A percentile compares a stretch with the other conserved stretches of the same genome.
These are phyloP conservation scores for Cladobotryum protrusum DNA, from an alignment of 2,329 filamentous ascomycete genomes.

Conservation along the genomic window DNA sequence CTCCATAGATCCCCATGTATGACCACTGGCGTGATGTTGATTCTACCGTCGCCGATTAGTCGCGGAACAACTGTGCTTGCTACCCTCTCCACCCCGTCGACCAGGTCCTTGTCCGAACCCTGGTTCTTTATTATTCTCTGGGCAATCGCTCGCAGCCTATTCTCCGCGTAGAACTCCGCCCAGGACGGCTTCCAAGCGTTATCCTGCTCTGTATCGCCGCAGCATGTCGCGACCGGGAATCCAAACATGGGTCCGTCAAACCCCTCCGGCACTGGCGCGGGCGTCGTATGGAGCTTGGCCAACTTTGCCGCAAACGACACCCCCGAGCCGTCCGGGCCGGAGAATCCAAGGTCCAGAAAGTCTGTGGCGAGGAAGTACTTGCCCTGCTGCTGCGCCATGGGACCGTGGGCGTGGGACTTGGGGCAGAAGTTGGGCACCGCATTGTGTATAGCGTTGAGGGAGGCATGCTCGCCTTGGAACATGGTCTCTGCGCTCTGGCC, in stretches of 20 bases:
- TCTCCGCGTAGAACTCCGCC: conserved; percentile 80
- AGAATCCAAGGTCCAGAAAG: conserved; percentile 61
- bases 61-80: conserved; percentile 63
- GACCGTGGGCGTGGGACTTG: conserved; percentile 65
- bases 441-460: conserved; percentile 72
- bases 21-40: conserved; percentile 67
- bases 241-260: conserved; percentile 63
- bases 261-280: conserved; percentile 59
- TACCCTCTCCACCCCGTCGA: conserved; percentile 57
- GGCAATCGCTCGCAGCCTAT: conserved; percentile 62
- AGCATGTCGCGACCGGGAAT: conserved; percentile 80
- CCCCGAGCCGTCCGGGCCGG: conserved; percentile 38
- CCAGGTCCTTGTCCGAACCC: conserved; percentile 57
- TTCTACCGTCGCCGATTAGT: conserved; percentile 61
- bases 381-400: conserved; percentile 41
- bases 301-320: conserved; percentile 67
- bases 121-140: conserved; percentile 52
- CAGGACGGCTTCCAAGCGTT: conserved; percentile 69
- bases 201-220: conserved; percentile 75
- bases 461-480: conserved; percentile 76
- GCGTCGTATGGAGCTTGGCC: conserved; percentile 69
- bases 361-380: conserved; percentile 64
- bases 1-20: conserved; percentile 93
- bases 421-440: conserved; percentile 72
- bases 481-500: conserved; percentile 57